These are phyloP conservation scores for Mortierella sp. DNA, from an alignment of 371 early-diverging fungal genomes.

Conservation along the genomic window DNA sequence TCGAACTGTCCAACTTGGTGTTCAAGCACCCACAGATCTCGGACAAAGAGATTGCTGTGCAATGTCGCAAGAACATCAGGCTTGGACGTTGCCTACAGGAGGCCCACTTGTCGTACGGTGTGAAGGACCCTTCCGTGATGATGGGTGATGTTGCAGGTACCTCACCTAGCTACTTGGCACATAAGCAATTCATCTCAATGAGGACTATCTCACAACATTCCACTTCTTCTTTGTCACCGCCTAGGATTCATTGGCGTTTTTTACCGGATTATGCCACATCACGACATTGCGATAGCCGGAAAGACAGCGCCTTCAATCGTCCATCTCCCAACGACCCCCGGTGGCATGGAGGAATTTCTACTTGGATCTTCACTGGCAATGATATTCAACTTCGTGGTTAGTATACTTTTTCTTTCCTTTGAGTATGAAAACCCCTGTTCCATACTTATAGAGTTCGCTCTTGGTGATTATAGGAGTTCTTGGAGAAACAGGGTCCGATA, in stretches of 20 bases:
- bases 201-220: too few relatives aligned
- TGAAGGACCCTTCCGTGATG: constrained; percentile 14
- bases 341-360: background rate
- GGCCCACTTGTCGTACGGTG: constrained; percentile 10
- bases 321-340: background rate
- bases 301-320: background rate
- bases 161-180: too few relatives aligned
- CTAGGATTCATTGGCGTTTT: constrained; percentile 1
- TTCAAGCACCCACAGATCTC: too few relatives aligned
- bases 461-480: too few relatives aligned
- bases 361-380: background rate
- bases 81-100: constrained; percentile 21
- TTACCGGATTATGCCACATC: background rate
- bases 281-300: background rate
- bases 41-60: background rate
- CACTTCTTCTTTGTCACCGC: too few relatives aligned
- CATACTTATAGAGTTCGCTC: too few relatives aligned
- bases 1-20: constrained; percentile 16
- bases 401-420: too few relatives aligned
- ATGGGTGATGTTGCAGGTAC: constrained; percentile 26
- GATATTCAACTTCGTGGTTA: background rate
- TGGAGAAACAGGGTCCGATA: too few relatives aligned
- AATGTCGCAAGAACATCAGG: constrained; percentile 18
- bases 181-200: too few relatives aligned
- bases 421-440: too few relatives aligned